Conservation (phyloP, 169 alveolate genomes). For the Plasmodium cynomolgi region DNA sequence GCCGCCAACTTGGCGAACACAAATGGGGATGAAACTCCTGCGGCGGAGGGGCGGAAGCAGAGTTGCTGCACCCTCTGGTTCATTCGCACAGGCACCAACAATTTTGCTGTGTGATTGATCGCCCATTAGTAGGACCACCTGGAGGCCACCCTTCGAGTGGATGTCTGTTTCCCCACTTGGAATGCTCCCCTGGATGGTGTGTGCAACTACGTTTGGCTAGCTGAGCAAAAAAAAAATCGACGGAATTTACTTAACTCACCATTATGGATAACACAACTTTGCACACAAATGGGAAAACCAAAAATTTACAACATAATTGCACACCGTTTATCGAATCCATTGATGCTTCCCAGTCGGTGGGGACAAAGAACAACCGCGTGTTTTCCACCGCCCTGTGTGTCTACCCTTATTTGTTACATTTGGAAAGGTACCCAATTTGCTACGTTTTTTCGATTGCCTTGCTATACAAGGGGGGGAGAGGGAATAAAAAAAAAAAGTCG, state of each 20-base stretch:
- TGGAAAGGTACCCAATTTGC: neutral
- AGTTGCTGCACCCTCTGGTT: neutral
- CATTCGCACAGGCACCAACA: neutral
- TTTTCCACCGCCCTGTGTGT: neutral
- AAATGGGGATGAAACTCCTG: neutral
- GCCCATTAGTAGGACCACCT: neutral
- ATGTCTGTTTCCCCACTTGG: neutral
- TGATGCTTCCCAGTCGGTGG: neutral
- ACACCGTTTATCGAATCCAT: neutral
- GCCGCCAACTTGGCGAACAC: neutral
- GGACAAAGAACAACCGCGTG: neutral
- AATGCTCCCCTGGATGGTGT: neutral
- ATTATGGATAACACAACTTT: neutral
- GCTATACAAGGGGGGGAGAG: neutral
- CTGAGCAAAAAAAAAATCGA: neutral
- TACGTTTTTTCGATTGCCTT: neutral
- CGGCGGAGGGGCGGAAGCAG: neutral
- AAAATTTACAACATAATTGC: neutral
- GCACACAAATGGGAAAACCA: neutral
- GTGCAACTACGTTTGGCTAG: neutral
- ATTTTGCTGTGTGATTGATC: neutral
- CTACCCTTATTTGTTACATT: neutral
- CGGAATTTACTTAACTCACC: neutral
- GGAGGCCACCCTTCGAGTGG: neutral
- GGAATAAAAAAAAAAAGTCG: neutral